Evolutionary conservation across 2,329 filamentous ascomycete genomes (phyloP), one percentile per base, ranked within the genome.

Genomic region (Myriangium duriaei): DNA sequence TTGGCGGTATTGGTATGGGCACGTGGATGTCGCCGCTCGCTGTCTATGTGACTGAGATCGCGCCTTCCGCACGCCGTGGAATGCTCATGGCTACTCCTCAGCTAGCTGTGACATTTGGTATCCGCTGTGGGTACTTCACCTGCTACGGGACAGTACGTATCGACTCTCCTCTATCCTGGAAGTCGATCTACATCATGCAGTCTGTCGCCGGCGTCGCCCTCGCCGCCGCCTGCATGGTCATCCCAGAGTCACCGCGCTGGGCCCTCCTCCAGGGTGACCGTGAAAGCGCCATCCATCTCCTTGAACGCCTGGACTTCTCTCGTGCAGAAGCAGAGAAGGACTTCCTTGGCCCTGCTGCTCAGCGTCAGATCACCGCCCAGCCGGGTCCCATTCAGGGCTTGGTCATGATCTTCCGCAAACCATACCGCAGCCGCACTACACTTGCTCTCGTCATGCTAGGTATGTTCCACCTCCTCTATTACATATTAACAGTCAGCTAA

Each of bases 11-110:
- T 9, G 76, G 76, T 0, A 66, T 77, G 46, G 73, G 74, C 0
- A 50, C 76, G 1, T 76, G 67, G 45, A 47, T 79, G 4, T 65
- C 67, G n/a, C 72, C 63, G n/a, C 51, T 72, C 15, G 60, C 64
- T 7, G 71, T 76, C 3, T 74, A 77, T 44, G 71, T 78, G 16
- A 70, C 69, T 40, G 75, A 79, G 24, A 73, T 79, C 11, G 72
- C 1, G 63, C 67, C 9, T 49, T 63, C 1, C 65, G 67, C 67
- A 4, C 60, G 71, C 9, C 61, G 67, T 13, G 46, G 47, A 3
- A 46, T 40, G 35, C 34, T 51, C 7, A 43, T 43, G 3, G 42
- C 43, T 1, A 35, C 43, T 16, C 47, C 45, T 2, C 46, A 49
- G 28, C 39, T 50, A 4, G 42, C 46, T 34, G 34, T 35, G 2